These are phyloP conservation scores for Steccherinum ochraceum DNA, from an alignment of 768 basidiomycete genomes.

Conservation along the genomic window DNA sequence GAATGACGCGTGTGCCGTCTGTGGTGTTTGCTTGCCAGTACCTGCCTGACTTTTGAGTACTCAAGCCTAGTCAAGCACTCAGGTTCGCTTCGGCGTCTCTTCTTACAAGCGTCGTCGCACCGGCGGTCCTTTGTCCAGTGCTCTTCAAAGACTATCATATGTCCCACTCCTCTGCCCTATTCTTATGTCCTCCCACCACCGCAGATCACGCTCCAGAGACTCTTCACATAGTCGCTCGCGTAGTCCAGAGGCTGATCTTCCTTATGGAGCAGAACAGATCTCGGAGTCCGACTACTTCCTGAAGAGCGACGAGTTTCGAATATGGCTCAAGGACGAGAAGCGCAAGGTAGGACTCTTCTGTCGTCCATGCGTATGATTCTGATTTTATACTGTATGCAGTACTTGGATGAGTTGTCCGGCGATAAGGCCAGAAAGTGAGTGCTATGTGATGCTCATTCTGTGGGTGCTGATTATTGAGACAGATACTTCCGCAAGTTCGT, in stretches of 20 bases:
- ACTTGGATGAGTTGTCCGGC: conserved; percentile 80
- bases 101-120: too few relatives aligned
- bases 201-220: too few relatives aligned
- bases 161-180: too few relatives aligned
- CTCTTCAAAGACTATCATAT: too few relatives aligned
- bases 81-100: too few relatives aligned
- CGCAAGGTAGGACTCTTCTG: conserved; percentile 41
- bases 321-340: conserved; percentile 78
- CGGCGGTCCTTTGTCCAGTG: too few relatives aligned
- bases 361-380: not conserved
- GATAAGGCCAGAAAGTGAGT: conserved; percentile 73
- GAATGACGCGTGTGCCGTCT: too few relatives aligned
- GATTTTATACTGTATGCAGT: conserved; percentile 36
- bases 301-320: conserved; percentile 79
- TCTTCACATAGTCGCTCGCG: conserved; percentile 27
- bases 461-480: conserved; percentile 25
- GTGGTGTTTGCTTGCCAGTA: too few relatives aligned
- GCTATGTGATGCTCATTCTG: conserved; percentile 7
- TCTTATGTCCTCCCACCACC: too few relatives aligned
- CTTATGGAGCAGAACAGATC: conserved; percentile 53
- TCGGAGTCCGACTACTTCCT: conserved; percentile 84
- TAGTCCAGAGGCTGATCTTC: conserved; percentile 46
- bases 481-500: conserved; percentile 94
- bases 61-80: too few relatives aligned
- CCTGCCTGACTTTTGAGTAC: too few relatives aligned